Evolutionary conservation across 352 stramenopile genomes (phyloP).

Genomic region (Pythium monospermum): DNA sequence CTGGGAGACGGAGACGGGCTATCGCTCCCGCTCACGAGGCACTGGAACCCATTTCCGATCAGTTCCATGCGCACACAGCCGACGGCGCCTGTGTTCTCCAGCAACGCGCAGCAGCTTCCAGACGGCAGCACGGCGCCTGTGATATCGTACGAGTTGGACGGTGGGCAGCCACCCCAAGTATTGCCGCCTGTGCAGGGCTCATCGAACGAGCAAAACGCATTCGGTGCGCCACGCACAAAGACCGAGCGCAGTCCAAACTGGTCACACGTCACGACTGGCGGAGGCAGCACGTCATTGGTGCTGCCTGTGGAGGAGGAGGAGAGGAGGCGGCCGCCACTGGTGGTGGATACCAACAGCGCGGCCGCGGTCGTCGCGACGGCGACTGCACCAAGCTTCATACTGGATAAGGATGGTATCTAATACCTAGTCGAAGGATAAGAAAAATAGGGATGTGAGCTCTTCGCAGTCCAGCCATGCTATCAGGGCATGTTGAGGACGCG

Average conservation of each 20-base stretch:
- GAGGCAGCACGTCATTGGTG: background rate
- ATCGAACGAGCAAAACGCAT: conserved; percentile 9
- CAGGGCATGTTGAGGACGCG: too few species aligned
- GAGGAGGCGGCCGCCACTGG: background rate
- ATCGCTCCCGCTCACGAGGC: background rate
- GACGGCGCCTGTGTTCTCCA: conserved; percentile 5
- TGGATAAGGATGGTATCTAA: background rate
- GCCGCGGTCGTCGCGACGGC: background rate
- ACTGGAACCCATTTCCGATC: conserved; percentile 2
- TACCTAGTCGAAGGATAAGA: background rate
- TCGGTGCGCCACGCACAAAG: conserved; percentile 7
- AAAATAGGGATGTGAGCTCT: background rate
- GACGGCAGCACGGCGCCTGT: background rate
- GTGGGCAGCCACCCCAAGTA: conserved; percentile 7
- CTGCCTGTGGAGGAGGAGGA: background rate
- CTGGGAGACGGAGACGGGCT: background rate
- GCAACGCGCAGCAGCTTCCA: conserved; percentile 16
- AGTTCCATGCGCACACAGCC: conserved; percentile 11
- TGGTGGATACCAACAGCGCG: background rate
- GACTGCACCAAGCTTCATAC: background rate
- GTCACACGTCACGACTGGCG: conserved; percentile 6
- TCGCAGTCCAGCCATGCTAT: too few species aligned
- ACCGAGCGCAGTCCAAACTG: conserved; percentile 6
- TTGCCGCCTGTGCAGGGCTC: conserved; percentile 13
- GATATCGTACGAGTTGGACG: conserved; percentile 5